phyloP scores from a whole-genome alignment of 2,329 filamentous ascomycete genomes.

The Phoma herbarum region DNA sequence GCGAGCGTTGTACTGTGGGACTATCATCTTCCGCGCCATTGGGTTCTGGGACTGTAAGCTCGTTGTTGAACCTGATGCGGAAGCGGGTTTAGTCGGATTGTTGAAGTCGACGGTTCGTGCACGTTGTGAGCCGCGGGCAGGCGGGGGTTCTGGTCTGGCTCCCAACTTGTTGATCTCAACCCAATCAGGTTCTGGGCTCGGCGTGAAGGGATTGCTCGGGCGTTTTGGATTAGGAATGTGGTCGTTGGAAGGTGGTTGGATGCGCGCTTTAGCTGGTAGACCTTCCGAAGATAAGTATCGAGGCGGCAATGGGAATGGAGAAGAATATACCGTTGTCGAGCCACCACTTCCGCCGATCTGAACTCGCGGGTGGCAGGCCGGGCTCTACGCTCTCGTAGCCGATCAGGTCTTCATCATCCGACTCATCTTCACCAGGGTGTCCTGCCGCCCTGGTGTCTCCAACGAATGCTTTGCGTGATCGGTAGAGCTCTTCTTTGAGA shows the following conservation, averaged over 20 bases:
- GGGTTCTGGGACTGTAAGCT: constrained; percentile 28
- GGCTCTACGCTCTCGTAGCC: constrained; percentile 85
- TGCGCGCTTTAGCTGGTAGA: constrained; percentile 76
- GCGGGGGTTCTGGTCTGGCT: constrained; percentile 43
- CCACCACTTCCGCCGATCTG: constrained; percentile 71
- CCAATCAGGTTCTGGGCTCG: constrained; percentile 84
- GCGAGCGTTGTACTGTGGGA: constrained; percentile 38
- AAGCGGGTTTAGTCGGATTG: constrained; percentile 19
- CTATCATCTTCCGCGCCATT: constrained; percentile 43
- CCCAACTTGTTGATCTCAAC: constrained; percentile 59
- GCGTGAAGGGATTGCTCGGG: constrained; percentile 81
- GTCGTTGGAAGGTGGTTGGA: constrained; percentile 70
- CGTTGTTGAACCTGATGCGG: constrained; percentile 30
- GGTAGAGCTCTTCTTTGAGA: constrained; percentile 79
- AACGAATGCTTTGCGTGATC: constrained; percentile 70
- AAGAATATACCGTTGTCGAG: constrained; percentile 68
- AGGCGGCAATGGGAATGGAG: constrained; percentile 51
- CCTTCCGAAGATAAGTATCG: constrained; percentile 54
- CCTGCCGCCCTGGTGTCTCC: constrained; percentile 68
- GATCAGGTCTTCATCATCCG: constrained; percentile 80
- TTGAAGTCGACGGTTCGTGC: constrained; percentile 45
- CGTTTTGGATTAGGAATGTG: constrained; percentile 76
- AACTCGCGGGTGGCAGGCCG: constrained; percentile 71
- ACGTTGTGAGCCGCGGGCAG: constrained; percentile 42
- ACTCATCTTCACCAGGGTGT: constrained; percentile 61